These are phyloP conservation scores for Metarhizium sp. DNA, from an alignment of 2,329 filamentous ascomycete genomes.

Conservation along the genomic window DNA sequence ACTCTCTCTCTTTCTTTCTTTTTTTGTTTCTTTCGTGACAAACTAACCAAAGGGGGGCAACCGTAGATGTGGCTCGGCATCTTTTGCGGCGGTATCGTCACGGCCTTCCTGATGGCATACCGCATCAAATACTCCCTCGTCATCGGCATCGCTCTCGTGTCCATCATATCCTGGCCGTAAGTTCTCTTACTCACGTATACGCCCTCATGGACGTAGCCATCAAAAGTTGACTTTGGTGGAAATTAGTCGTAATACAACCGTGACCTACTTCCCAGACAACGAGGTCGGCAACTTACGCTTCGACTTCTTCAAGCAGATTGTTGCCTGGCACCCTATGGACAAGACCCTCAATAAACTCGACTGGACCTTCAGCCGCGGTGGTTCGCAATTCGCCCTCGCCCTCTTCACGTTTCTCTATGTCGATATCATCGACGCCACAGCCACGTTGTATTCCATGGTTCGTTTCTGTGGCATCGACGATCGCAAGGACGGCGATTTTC, in stretches of 20 bases:
- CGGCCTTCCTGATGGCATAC: constrained; percentile 72
- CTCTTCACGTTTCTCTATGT: constrained; percentile 74
- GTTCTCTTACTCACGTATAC: constrained; percentile 16
- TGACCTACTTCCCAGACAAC: constrained; percentile 66
- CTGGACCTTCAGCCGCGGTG: constrained; percentile 49
- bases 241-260: constrained; percentile 49
- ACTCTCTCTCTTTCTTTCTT: too few relatives aligned
- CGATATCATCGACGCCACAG: constrained; percentile 70
- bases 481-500: constrained; percentile 66
- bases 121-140: constrained; percentile 68
- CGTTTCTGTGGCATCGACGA: constrained; percentile 61
- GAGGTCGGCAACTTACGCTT: constrained; percentile 54
- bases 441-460: constrained; percentile 74
- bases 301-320: constrained; percentile 64
- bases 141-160: constrained; percentile 62
- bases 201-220: not conserved
- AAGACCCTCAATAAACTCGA: constrained; percentile 54
- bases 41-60: constrained; percentile 4
- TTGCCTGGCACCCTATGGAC: constrained; percentile 61
- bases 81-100: constrained; percentile 69
- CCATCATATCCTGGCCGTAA: constrained; percentile 66
- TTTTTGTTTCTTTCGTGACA: too few relatives aligned
- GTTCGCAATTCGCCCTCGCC: constrained; percentile 57
- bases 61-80: constrained; percentile 73
- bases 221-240: not conserved